Conservation (phyloP, 2,329 filamentous ascomycete species). For the Truncatella angustata region DNA sequence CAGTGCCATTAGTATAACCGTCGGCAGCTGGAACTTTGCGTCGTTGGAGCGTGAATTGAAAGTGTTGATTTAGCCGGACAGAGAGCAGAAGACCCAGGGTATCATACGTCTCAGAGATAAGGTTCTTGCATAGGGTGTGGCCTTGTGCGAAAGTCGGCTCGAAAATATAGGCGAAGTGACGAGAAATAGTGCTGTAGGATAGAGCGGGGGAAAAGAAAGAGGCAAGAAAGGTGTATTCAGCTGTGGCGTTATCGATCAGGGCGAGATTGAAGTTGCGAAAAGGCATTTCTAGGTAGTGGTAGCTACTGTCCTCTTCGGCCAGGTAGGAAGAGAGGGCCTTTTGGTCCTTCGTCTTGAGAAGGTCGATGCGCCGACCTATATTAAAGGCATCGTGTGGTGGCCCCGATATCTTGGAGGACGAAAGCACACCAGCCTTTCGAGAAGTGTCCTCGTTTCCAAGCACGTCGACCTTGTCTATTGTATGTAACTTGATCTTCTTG, state of each 20-base stretch:
- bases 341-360: constrained; percentile 71
- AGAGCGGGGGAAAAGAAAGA: constrained; percentile 82
- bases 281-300: constrained; percentile 84
- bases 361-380: constrained; percentile 80
- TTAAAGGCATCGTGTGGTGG: constrained; percentile 83
- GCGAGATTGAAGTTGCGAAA: constrained; percentile 96
- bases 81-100: constrained; percentile 86
- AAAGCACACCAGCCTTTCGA: constrained; percentile 60
- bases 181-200: constrained; percentile 73
- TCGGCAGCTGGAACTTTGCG: constrained; percentile 88
- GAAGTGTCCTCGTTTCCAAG: constrained; percentile 75
- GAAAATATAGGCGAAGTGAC: constrained; percentile 85
- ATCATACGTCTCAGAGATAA: constrained; percentile 77
- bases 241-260: constrained; percentile 87
- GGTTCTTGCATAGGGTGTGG: constrained; percentile 69
- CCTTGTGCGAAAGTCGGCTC: constrained; percentile 86
- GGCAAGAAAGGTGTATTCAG: constrained; percentile 92
- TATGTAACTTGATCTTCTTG: constrained; percentile 79
- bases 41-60: constrained; percentile 90
- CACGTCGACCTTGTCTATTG: constrained; percentile 78
- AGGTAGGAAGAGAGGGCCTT: constrained; percentile 82
- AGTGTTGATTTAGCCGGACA: constrained; percentile 88
- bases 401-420: constrained; percentile 48
- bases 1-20: constrained; percentile 88
- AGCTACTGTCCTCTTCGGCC: constrained; percentile 83